phyloP scores from a whole-genome alignment of 257 asterid genomes.

The Paraleonurus japonicus region DNA sequence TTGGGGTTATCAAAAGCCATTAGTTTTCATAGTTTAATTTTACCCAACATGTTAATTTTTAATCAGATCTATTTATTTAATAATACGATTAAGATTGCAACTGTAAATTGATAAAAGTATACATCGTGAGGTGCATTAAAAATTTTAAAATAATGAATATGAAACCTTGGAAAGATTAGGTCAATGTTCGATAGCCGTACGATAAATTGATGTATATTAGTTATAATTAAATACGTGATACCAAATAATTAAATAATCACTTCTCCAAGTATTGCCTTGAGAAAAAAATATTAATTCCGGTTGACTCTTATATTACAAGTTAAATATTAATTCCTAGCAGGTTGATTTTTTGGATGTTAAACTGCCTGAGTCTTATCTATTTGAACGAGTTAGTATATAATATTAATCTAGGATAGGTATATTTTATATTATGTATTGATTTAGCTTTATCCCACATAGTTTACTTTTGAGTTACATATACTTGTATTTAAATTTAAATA shows the following conservation, averaged over 20 bases:
- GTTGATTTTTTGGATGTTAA: background rate
- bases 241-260: background rate
- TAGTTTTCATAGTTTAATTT: background rate
- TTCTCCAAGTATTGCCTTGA: background rate
- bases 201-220: background rate
- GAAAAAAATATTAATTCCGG: background rate
- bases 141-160: background rate
- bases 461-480: too few relatives aligned
- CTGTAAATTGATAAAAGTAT: background rate
- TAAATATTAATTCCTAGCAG: background rate
- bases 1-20: background rate
- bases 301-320: too few relatives aligned
- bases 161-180: background rate
- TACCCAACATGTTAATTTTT: background rate
- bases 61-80: background rate
- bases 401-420: too few relatives aligned
- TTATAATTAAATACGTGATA: background rate
- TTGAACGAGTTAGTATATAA: background rate
- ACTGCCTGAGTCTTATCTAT: background rate
- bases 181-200: background rate
- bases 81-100: background rate
- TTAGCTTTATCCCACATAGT: too few relatives aligned
- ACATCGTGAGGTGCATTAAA: too few relatives aligned
- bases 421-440: too few relatives aligned
- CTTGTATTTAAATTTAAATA: too few relatives aligned